A percentile compares a stretch with the other conserved stretches of the same genome.
Evolutionary conservation across 1,139 yeast species (phyloP).

Genomic region (Geotrichum aggregatum): DNA sequence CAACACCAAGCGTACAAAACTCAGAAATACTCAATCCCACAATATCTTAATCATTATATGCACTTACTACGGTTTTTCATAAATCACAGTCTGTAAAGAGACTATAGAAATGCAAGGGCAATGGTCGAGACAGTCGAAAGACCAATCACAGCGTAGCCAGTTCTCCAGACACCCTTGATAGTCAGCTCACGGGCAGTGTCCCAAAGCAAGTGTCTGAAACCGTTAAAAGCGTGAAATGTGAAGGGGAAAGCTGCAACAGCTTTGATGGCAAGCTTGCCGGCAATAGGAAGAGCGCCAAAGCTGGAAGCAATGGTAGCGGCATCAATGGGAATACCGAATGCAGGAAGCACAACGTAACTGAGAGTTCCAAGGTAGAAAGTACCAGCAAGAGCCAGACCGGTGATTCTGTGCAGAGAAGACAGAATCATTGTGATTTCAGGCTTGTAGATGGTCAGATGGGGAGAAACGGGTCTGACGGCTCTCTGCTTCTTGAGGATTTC

Average conservation of each 20-base stretch:
- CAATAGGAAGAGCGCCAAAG: slow-evolving; percentile 53
- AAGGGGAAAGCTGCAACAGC: slow-evolving; percentile 75
- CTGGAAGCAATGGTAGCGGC: slow-evolving; percentile 53
- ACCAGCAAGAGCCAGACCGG: slow-evolving; percentile 79
- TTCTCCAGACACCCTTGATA: slow-evolving; percentile 81
- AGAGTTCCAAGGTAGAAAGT: slow-evolving; percentile 69
- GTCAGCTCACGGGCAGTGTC: slow-evolving; percentile 78
- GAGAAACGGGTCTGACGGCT: slow-evolving; percentile 82
- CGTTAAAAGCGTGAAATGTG: slow-evolving; percentile 79
- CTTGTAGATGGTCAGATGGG: slow-evolving; percentile 83
- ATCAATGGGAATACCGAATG: slow-evolving; percentile 58
- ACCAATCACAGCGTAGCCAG: slow-evolving; percentile 82
- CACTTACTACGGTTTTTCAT: not conserved
- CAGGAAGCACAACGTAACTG: slow-evolving; percentile 66
- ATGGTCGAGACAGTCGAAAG: slow-evolving; percentile 64
- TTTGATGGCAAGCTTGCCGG: slow-evolving; percentile 60
- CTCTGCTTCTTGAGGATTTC: slow-evolving; percentile 76
- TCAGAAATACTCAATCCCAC: no score
- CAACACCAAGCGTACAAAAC: no score
- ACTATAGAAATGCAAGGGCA: slow-evolving; percentile 37
- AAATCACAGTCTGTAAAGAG: not conserved
- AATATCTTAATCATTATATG: no score
- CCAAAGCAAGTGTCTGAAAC: slow-evolving; percentile 91
- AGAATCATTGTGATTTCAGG: slow-evolving; percentile 82
- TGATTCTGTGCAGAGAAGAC: slow-evolving; percentile 79